Conservation (phyloP, 768 basidiomycete genomes). For the Phanerochaete carnosa region DNA sequence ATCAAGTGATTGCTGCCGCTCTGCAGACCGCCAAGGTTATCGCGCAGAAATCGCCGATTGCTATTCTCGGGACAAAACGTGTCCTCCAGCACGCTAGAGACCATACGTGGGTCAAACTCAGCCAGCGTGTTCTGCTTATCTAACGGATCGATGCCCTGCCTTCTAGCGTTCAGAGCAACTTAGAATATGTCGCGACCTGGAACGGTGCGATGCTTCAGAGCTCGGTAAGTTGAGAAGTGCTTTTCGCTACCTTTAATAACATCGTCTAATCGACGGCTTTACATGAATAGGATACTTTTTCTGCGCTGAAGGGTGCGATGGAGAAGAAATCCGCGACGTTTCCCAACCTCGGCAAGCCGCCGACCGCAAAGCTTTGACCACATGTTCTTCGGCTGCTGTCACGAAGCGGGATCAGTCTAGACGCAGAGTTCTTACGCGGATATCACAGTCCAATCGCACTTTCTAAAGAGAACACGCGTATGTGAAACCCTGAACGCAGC, state of each 20-base stretch:
- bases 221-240: constrained; percentile 29
- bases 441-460: not conserved
- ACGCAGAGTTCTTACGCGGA: not conserved
- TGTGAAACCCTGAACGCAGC: not conserved
- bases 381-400: not conserved
- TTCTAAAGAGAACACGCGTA: not conserved
- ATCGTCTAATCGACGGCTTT: not conserved
- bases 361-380: constrained; percentile 2
- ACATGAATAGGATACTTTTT: constrained; percentile 13
- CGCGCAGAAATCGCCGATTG: constrained; percentile 76
- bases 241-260: not conserved
- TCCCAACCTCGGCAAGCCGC: constrained; percentile 14
- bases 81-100: constrained; percentile 77
- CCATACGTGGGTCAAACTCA: constrained; percentile 52
- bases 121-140: not conserved
- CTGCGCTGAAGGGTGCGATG: constrained; percentile 15
- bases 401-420: not conserved
- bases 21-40: constrained; percentile 64
- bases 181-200: constrained; percentile 58
- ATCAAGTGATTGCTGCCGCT: constrained; percentile 65
- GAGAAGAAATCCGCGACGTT: constrained; percentile 17
- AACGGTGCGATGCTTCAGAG: constrained; percentile 51
- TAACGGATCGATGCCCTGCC: not conserved
- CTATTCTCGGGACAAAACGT: constrained; percentile 73
- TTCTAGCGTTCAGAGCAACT: constrained; percentile 39